Base-by-base conservation (phyloP, 208 protist genomes). In the Porcisia deanei region DNA sequence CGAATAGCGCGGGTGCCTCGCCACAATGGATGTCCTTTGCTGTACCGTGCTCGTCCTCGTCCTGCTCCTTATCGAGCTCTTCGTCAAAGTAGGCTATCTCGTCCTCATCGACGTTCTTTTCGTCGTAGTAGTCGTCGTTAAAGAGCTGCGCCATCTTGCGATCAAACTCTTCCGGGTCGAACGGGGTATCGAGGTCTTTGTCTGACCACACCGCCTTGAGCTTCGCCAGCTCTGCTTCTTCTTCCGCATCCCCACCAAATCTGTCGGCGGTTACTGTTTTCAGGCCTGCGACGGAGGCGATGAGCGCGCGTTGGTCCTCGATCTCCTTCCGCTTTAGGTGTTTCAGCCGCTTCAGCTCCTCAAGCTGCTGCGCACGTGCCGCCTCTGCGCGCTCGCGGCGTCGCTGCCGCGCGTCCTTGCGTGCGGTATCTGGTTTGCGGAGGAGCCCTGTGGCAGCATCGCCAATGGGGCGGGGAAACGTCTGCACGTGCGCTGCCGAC, bases 281-380 rank as follows among this genome's bases (percentile, higher is more conserved):
- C 59, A 63, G 49, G 59, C 67, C 54, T 3, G 75, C 80, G 39
- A 98, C 90, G 47, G 90, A 79, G 20, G 92, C 91, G 73, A 98
- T 96, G 34, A 96, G 80, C 0, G 87, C 88, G 2, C 91, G 90
- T 73, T 97, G 90, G 43, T 88, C 80, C 22, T 96, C 90, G 64
- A 98, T 98, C 58, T 98, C 94, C 60, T 91, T 86, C n/a, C 90
- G 81, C 77, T 98, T 96, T 39, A 98, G 75, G 65, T 91, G 87
- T 84, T 98, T 98, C 49, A 98, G 86, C 2, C 94, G 89, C 75
- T 96, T 96, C 53, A 98, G 85, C 69, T 98, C 92, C 65, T 96
- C 91, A 30, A 93, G 47, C 77, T 94, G 88, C 66, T 90, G 89
- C 47, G 86, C 73, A 18, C 83, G 89, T 14, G 86, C 81, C 57